Conservation (phyloP, 2,329 filamentous ascomycete species). For the Hymenoscyphus linearis region DNA sequence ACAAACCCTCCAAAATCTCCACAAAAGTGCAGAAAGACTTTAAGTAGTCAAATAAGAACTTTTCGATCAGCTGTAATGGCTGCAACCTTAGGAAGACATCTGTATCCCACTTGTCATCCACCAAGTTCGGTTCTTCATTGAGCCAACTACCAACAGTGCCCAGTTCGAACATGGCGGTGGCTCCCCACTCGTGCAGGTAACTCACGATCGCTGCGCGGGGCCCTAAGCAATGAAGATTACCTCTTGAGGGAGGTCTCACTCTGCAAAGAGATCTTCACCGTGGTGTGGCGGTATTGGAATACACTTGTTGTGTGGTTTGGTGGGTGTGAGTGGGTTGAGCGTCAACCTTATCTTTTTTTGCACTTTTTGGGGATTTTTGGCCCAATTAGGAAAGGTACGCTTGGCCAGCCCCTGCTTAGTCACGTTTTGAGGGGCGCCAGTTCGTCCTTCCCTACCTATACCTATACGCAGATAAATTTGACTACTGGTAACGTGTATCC, state of each 20-base stretch:
- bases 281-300: conserved; percentile 63
- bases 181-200: conserved; percentile 60
- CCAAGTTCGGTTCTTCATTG: conserved; percentile 22
- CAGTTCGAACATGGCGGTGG: conserved; percentile 65
- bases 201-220: conserved; percentile 54
- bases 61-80: conserved; percentile 54
- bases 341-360: conserved; percentile 27
- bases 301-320: conserved; percentile 59
- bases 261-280: conserved; percentile 67
- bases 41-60: conserved; percentile 19
- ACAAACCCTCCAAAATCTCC: no score
- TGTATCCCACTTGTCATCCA: conserved; percentile 51
- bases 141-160: conserved; percentile 45
- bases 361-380: conserved; percentile 11
- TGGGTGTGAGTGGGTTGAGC: conserved; percentile 30
- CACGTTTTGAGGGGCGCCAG: no score
- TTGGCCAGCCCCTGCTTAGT: no score
- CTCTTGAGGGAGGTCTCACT: conserved; percentile 67
- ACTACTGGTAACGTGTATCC: no score
- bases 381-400: no score
- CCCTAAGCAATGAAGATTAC: conserved; percentile 65
- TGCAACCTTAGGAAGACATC: conserved; percentile 48
- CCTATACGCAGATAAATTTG: no score
- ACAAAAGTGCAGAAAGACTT: no score
- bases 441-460: no score